Evolutionary conservation across 805 yeast genomes (phyloP).

Genomic region (Cyberlindnera suaveolens): DNA sequence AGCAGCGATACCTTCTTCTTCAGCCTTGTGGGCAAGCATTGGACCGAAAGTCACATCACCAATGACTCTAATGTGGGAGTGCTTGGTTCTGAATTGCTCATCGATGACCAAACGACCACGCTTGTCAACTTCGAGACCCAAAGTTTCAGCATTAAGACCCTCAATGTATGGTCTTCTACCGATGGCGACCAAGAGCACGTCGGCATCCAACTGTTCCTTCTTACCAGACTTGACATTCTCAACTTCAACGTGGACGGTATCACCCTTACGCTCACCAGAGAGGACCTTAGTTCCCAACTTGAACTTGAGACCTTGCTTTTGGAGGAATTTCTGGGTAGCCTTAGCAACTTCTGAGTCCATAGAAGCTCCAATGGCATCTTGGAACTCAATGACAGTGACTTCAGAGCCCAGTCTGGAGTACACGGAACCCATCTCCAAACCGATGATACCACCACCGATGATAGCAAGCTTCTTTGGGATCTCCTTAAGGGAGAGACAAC

Average conservation of each 20-base stretch:
- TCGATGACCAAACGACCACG: slow-evolving; percentile 93
- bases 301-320: slow-evolving; percentile 94
- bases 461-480: slow-evolving; percentile 87
- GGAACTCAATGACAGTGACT: slow-evolving; percentile 92
- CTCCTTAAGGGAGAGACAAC: slow-evolving; percentile 77
- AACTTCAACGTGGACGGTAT: slow-evolving; percentile 75
- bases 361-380: slow-evolving; percentile 90
- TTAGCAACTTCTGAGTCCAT: slow-evolving; percentile 97
- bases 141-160: slow-evolving; percentile 81
- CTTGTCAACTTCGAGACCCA: slow-evolving; percentile 88
- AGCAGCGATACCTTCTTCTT: slow-evolving; percentile 99
- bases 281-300: slow-evolving; percentile 88
- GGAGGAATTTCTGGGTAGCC: slow-evolving; percentile 78
- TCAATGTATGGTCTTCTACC: slow-evolving; percentile 97
- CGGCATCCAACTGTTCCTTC: slow-evolving; percentile 76
- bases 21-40: slow-evolving; percentile 99
- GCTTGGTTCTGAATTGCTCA: slow-evolving; percentile 86
- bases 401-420: slow-evolving; percentile 93
- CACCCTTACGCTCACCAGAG: slow-evolving; percentile 85
- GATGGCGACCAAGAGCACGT: slow-evolving; percentile 91
- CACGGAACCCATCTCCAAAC: slow-evolving; percentile 98
- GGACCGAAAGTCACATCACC: slow-evolving; percentile 99
- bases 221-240: slow-evolving; percentile 87
- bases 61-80: slow-evolving; percentile 90
- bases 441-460: slow-evolving; percentile 99